A percentile compares a stretch with the other conserved stretches of the same genome.
Conservation (phyloP, 768 basidiomycete species). For the Phaffia tasmanica region DNA sequence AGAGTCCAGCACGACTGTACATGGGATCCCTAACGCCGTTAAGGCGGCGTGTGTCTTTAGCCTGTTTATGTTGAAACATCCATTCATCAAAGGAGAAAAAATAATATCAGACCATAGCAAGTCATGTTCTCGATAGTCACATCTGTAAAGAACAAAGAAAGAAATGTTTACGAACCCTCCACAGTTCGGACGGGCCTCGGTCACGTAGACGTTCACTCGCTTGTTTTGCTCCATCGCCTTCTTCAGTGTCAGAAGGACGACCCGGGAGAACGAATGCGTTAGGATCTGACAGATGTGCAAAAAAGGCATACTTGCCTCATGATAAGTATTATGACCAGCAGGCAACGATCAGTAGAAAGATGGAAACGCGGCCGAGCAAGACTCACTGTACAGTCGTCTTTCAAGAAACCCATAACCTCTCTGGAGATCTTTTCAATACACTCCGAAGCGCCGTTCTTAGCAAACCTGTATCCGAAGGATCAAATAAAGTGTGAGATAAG, state of each 20-base stretch:
- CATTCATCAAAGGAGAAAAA: not conserved
- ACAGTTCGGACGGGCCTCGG: conserved; percentile 40
- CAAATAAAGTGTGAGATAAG: too few species aligned
- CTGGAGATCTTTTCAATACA: conserved; percentile 84
- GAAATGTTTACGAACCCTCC: conserved; percentile 46
- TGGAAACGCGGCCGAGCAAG: not conserved
- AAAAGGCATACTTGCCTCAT: conserved; percentile 26
- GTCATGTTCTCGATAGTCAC: not conserved
- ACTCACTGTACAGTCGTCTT: conserved; percentile 65
- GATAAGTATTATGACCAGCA: not conserved
- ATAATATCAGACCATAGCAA: conserved; percentile 12
- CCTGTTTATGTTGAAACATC: conserved; percentile 41
- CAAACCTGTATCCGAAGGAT: not conserved
- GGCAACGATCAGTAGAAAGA: not conserved
- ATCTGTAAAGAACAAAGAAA: not conserved
- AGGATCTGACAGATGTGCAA: conserved; percentile 54
- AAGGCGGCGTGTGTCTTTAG: conserved; percentile 82
- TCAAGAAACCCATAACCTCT: conserved; percentile 80
- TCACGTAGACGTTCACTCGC: conserved; percentile 93
- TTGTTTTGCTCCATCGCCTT: conserved; percentile 75
- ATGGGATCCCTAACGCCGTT: conserved; percentile 80
- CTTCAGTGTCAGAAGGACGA: conserved; percentile 84
- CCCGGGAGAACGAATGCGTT: conserved; percentile 91
- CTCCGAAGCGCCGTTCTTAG: conserved; percentile 47
- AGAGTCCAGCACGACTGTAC: conserved; percentile 87